phyloP scores from a whole-genome alignment of 192 early-diverging fungal species.

The Coemansia sp. region DNA sequence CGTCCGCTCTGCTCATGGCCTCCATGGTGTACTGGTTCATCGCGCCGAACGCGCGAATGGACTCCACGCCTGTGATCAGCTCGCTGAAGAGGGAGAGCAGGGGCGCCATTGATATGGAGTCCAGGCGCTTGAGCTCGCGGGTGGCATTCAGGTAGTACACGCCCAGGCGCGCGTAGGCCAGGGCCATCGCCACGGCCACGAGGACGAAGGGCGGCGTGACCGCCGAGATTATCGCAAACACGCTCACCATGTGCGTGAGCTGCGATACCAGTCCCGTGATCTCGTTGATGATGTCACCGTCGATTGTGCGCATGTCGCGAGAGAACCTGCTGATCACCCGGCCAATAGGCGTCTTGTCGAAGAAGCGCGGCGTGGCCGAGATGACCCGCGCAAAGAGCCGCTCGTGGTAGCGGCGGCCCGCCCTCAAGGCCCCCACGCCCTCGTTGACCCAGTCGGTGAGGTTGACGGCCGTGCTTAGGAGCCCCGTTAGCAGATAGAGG shows the following conservation, averaged over 20 bases:
- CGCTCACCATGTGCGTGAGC: conserved; percentile 55
- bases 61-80: conserved; percentile 70
- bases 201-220: conserved; percentile 77
- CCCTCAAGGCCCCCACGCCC: conserved; percentile 43
- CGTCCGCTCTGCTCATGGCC: conserved; percentile 64
- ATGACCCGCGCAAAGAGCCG: conserved; percentile 62
- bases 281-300: conserved; percentile 61
- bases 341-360: conserved; percentile 87
- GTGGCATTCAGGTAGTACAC: conserved; percentile 72
- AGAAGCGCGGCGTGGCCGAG: conserved; percentile 79
- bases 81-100: conserved; percentile 83
- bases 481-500: conserved; percentile 61
- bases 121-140: conserved; percentile 87
- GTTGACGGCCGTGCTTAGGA: conserved; percentile 41
- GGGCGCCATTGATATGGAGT: conserved; percentile 72
- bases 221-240: conserved; percentile 61
- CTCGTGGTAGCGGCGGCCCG: conserved; percentile 60
- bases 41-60: conserved; percentile 83
- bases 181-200: conserved; percentile 59
- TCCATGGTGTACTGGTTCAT: conserved; percentile 71
- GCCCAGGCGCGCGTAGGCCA: conserved; percentile 65
- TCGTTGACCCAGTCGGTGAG: conserved; percentile 33
- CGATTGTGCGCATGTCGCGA: conserved; percentile 82
- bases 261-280: conserved; percentile 57
- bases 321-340: conserved; percentile 87